Evolutionary conservation across 805 yeast genomes (phyloP).

Genomic region (Ogataea parapolymorpha): DNA sequence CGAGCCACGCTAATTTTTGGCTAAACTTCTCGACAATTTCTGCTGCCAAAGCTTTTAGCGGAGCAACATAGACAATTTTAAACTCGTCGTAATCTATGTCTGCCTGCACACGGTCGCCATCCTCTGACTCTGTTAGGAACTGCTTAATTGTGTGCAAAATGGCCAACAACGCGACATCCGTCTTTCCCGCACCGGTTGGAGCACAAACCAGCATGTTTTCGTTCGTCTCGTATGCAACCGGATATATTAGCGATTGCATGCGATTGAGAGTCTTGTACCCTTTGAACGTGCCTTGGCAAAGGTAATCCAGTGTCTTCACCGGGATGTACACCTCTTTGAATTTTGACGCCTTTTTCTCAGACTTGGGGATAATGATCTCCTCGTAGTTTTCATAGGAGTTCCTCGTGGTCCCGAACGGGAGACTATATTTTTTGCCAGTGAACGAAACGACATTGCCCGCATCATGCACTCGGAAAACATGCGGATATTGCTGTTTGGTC

Average conservation of each 20-base stretch:
- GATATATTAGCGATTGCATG: slow-evolving; percentile 87
- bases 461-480: slow-evolving; percentile 73
- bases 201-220: slow-evolving; percentile 97
- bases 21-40: slow-evolving; percentile 92
- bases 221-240: slow-evolving; percentile 88
- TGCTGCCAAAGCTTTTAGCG: slow-evolving; percentile 90
- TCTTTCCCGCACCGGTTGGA: slow-evolving; percentile 97
- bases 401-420: slow-evolving; percentile 81
- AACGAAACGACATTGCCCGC: slow-evolving; percentile 69
- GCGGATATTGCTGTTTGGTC: slow-evolving; percentile 64
- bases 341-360: slow-evolving; percentile 44
- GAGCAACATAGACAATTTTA: slow-evolving; percentile 90
- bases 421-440: slow-evolving; percentile 72
- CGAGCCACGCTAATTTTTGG: slow-evolving; percentile 75
- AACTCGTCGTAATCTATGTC: slow-evolving; percentile 80
- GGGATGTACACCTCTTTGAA: slow-evolving; percentile 50
- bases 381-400: slow-evolving; percentile 55
- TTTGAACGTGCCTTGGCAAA: slow-evolving; percentile 82
- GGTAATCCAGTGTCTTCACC: slow-evolving; percentile 62
- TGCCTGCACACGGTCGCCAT: slow-evolving; percentile 47
- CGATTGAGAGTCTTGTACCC: slow-evolving; percentile 75
- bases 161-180: slow-evolving; percentile 84
- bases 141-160: slow-evolving; percentile 78
- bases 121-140: slow-evolving; percentile 50
- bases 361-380: slow-evolving; percentile 79